Base-by-base conservation (phyloP, 2,329 filamentous ascomycete species). In the Trichoderma atrobrunneum region DNA sequence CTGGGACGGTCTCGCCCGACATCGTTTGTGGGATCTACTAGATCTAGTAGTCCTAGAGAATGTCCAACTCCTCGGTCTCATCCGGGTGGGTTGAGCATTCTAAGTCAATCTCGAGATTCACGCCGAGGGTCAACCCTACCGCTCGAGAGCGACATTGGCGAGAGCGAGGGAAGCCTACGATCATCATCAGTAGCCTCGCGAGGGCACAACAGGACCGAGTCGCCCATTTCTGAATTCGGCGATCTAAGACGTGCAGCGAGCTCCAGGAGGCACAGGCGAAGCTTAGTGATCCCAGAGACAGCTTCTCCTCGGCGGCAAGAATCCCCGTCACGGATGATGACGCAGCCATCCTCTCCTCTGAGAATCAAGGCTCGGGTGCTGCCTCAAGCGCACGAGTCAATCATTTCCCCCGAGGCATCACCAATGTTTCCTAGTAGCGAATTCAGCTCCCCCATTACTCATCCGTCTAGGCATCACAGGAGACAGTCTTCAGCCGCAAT, bases 11-110 rank as follows among this genome's bases (percentile, higher is more conserved):
- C 67, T 90, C 92, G 73, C 83, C 91, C 74, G 84, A 79, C 78
- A 5, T 85, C 84, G 2, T 82, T 84, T 68, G 76, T 92, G 28
- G 89, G 90, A 32, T 97, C 94, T 2, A 95, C 93, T 1, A 88
- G 93, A 74, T 97, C 96, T 4, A 96, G 90, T 79, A 99, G 96
- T 79, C 96, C 96, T 0, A 91, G 91, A 80, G 95, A 97, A 81
- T 96, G 94, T 73, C 93, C 93, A 12, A 99, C 96, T 4, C 96
- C 96, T 12, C 91, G 93, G 74, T 98, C 95, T 0, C 91, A 95
- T 77, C 90, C 88, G 60, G 89, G 88, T 32, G 83, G 85, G 10
- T 78, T 85, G 65, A 89, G 87, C 74, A 88, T 84, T 74, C 82
- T 91, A 5, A 85, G 87, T 8, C 89, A 88, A 70, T 84, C 87